A percentile compares a stretch with the other conserved stretches of the same genome.
phyloP scores from a whole-genome alignment of 176 grass and related monocot species.

The bread wheat (Triticum aestivum) region DNA sequence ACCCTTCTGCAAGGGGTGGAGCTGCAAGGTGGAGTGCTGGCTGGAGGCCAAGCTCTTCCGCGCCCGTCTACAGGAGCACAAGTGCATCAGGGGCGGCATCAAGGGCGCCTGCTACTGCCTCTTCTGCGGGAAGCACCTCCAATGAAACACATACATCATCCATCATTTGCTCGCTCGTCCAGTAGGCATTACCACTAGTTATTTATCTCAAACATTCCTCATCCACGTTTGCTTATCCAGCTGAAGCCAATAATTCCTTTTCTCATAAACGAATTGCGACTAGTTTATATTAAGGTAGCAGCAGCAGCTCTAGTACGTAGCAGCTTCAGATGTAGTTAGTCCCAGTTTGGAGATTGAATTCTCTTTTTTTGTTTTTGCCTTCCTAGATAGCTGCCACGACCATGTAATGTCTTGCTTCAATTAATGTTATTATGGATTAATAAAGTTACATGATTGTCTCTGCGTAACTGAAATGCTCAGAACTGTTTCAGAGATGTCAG shows the following conservation, averaged over 20 bases:
- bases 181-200: background rate
- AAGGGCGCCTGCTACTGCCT: background rate
- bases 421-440: too few species aligned
- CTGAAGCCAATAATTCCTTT: too few species aligned
- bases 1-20: constrained; percentile 30
- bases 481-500: background rate
- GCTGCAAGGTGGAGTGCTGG: constrained; percentile 32
- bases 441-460: too few species aligned
- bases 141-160: too few species aligned
- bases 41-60: background rate
- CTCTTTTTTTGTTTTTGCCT: background rate
- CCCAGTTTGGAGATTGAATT: background rate
- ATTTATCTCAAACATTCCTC: too few species aligned
- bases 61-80: background rate
- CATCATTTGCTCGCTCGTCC: background rate
- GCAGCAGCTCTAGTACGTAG: too few species aligned
- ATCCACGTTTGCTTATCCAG: too few species aligned
- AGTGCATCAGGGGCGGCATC: constrained; percentile 4
- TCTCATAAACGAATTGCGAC: too few species aligned
- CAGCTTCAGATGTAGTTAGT: background rate
- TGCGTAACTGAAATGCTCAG: too few species aligned
- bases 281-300: too few species aligned
- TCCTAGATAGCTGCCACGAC: too few species aligned
- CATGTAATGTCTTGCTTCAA: too few species aligned
- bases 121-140: background rate